Evolutionary conservation across 1,284 basidiomycete species (phyloP).

Genomic region (Hypsizygus ulmarius): DNA sequence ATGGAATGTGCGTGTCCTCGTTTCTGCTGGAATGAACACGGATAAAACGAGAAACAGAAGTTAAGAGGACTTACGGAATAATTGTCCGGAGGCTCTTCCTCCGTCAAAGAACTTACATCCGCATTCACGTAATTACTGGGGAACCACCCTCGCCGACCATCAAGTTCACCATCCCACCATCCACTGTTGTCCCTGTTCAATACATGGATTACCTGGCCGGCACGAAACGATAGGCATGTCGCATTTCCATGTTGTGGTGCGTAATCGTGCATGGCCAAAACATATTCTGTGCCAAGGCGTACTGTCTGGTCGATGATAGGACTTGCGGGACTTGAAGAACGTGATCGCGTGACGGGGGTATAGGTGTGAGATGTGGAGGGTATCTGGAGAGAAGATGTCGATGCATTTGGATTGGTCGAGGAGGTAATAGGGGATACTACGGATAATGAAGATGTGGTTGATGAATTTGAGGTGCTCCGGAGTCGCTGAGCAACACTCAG

Average conservation of each 20-base stretch:
- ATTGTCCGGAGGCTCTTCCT: slow-evolving; percentile 49
- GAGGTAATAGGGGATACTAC: slow-evolving; percentile 51
- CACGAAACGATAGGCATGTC: slow-evolving; percentile 85
- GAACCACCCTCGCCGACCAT: slow-evolving; percentile 92
- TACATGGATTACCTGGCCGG: slow-evolving; percentile 90
- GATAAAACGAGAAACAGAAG: slow-evolving; percentile 2
- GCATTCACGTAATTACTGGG: slow-evolving; percentile 88
- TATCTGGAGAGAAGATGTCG: slow-evolving; percentile 48
- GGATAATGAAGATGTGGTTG: slow-evolving; percentile 53
- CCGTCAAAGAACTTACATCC: slow-evolving; percentile 44
- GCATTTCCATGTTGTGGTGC: slow-evolving; percentile 66
- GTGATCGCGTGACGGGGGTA: slow-evolving; percentile 25
- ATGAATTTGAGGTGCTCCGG: slow-evolving; percentile 53
- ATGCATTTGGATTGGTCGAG: slow-evolving; percentile 47
- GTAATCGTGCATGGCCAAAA: slow-evolving; percentile 89
- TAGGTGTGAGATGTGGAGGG: slow-evolving; percentile 24
- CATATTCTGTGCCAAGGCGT: slow-evolving; percentile 56
- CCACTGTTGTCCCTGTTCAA: slow-evolving; percentile 85
- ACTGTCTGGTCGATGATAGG: slow-evolving; percentile 44
- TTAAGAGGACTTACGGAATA: slow-evolving; percentile 39
- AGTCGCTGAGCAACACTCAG: slow-evolving; percentile 28
- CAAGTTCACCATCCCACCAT: slow-evolving; percentile 98
- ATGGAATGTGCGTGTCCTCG: slow-evolving; percentile 45
- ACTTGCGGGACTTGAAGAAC: slow-evolving; percentile 35
- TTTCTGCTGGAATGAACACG: slow-evolving; percentile 17